Conservation (phyloP, 2,329 filamentous ascomycete genomes). For the Phaeosphaeria sp. region DNA sequence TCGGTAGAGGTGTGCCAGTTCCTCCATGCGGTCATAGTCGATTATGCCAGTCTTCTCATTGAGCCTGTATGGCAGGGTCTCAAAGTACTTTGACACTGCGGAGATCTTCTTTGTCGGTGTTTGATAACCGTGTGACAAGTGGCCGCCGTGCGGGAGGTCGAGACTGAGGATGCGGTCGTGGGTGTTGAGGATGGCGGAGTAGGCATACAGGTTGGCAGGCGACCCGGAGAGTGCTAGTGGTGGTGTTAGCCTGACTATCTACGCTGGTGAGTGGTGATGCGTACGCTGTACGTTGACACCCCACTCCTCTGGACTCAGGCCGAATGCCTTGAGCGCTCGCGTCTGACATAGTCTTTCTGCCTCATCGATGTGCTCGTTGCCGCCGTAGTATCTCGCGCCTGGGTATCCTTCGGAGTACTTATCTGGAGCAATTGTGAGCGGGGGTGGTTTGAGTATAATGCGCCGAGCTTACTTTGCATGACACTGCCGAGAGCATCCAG, state of each 20-base stretch:
- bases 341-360: conserved; percentile 95
- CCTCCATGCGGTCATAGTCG: conserved; percentile 92
- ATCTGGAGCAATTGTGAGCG: conserved; percentile 62
- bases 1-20: conserved; percentile 89
- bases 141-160: conserved; percentile 93
- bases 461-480: conserved; percentile 49
- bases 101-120: conserved; percentile 86
- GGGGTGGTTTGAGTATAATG: conserved; percentile 62
- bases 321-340: conserved; percentile 90
- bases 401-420: conserved; percentile 99
- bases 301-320: conserved; percentile 87
- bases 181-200: conserved; percentile 88
- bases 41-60: conserved; percentile 91
- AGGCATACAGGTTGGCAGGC: conserved; percentile 80
- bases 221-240: conserved; percentile 76
- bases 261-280: conserved; percentile 13
- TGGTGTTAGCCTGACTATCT: conserved; percentile 19
- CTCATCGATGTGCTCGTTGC: conserved; percentile 98
- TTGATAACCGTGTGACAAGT: conserved; percentile 96
- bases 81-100: conserved; percentile 97
- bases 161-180: conserved; percentile 98
- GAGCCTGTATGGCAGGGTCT: conserved; percentile 96
- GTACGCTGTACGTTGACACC: conserved; percentile 95
- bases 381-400: conserved; percentile 97
- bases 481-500: conserved; percentile 87